These are phyloP conservation scores for Xylariaceae sp. DNA, from an alignment of 2,329 filamentous ascomycete species.

Conservation along the genomic window DNA sequence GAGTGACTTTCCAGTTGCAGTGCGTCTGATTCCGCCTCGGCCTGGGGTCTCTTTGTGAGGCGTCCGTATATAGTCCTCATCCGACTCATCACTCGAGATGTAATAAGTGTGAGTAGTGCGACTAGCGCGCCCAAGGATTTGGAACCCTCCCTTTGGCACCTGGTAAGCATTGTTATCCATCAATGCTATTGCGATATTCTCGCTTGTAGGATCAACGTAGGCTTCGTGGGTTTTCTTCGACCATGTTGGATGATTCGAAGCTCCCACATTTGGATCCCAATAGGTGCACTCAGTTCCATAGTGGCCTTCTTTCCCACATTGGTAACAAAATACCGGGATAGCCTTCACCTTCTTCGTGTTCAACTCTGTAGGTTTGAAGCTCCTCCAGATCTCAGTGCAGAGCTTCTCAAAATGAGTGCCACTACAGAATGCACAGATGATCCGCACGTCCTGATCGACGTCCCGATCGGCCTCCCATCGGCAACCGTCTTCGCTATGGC, in stretches of 20 bases:
- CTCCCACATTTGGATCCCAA: slow-evolving; percentile 21
- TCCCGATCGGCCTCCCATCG: slow-evolving; percentile 49
- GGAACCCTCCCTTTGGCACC: slow-evolving; percentile 18
- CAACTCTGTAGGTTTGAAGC: slow-evolving; percentile 40
- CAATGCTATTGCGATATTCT: slow-evolving; percentile 36
- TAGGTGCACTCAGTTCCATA: slow-evolving; percentile 52
- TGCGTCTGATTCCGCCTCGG: slow-evolving; percentile 26
- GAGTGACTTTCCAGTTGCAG: slow-evolving; percentile 4
- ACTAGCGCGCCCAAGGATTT: slow-evolving; percentile 27
- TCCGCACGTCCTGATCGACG: slow-evolving; percentile 47
- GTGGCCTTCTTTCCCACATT: slow-evolving; percentile 50
- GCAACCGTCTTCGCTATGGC: slow-evolving; percentile 51
- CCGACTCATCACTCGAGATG: slow-evolving; percentile 32
- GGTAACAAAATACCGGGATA: slow-evolving; percentile 51
- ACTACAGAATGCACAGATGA: slow-evolving; percentile 54
- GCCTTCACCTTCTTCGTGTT: slow-evolving; percentile 43
- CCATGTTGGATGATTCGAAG: slow-evolving; percentile 44
- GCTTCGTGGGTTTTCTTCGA: slow-evolving; percentile 43
- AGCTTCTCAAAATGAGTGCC: slow-evolving; percentile 54
- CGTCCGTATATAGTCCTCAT: slow-evolving; percentile 30
- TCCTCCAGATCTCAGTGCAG: slow-evolving; percentile 58
- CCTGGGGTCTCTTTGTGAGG: slow-evolving; percentile 22
- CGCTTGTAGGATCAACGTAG: slow-evolving; percentile 45
- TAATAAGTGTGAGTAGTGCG: slow-evolving; percentile 30
- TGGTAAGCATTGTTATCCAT: slow-evolving; percentile 13